Base-by-base conservation (phyloP, 345 rosid genomes). In the Eutrema japonicum region DNA sequence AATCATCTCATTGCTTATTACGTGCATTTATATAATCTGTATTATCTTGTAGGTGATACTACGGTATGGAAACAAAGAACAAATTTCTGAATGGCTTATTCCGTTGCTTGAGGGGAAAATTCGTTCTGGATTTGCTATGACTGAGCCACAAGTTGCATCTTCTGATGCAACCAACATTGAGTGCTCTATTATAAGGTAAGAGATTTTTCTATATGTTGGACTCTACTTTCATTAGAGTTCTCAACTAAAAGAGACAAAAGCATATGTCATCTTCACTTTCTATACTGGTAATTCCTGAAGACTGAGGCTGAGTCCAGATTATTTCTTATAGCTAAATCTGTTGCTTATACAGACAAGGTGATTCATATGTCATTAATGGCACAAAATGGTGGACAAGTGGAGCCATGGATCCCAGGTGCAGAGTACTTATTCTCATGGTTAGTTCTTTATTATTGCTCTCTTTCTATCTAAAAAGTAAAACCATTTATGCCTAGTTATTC, bases 311-410 rank as follows among this genome's bases (percentile, higher is more conserved):
- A 26, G 42, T 51, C 12, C 16, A 5, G 22, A 47, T 5, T 18
- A 29, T 1, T 63, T 32, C 45, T 54, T 8, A 48, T 72, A 63
- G 60, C 71, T 48, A 70, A 47, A 18, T 46, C 6, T 40, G 59
- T 50, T 71, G 36, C 12, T 77, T 32, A 41, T 80, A 68, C 76
- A 95, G 99, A 83, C 82, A 87, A 75, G 96, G 94, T 37, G 90
- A 92, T 78, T 87, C 85, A 3, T 92, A 92, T 63, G 64, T 92
- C 57, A 88, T 95, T 70, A 95, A 88, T 58, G 99, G 99, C 67
- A 88, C 66, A 67, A 95, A 95, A 79, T 95, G 99, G 99, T 95
- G 99, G 99, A 92, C 99, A 38, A 95, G 97, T 78, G 99, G 99
- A 73, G 99, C 99, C 36, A 92, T 95, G 99, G 99, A 95, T 85